Conservation (phyloP, 805 yeast species). For the Saturnispora kantuleensis region DNA sequence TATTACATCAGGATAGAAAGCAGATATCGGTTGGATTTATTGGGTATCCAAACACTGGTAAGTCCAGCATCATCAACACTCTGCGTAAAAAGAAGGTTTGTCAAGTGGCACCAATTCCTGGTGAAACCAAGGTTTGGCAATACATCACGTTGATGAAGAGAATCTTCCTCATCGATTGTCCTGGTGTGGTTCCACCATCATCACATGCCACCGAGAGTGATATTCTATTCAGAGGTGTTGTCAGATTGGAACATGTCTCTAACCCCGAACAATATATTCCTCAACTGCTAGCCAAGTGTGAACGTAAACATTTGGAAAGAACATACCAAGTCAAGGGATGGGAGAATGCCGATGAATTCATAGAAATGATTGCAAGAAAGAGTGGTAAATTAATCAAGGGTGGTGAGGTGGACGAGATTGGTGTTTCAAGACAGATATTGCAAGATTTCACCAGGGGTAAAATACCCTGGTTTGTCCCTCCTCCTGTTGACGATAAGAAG, state of each 20-base stretch:
- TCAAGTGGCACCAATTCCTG: slow-evolving; percentile 96
- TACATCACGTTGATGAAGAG: slow-evolving; percentile 95
- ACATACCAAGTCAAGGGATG: slow-evolving; percentile 93
- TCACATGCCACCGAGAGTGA: slow-evolving; percentile 83
- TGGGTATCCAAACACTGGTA: slow-evolving; percentile 98
- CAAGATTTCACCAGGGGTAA: slow-evolving; percentile 96
- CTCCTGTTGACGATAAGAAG: slow-evolving; percentile 64
- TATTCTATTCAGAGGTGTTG: slow-evolving; percentile 91
- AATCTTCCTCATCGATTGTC: slow-evolving; percentile 93
- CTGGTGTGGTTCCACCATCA: slow-evolving; percentile 97
- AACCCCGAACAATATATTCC: slow-evolving; percentile 94
- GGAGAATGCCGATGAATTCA: slow-evolving; percentile 67
- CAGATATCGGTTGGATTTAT: slow-evolving; percentile 96
- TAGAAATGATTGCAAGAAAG: slow-evolving; percentile 86
- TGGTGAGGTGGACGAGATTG: slow-evolving; percentile 94
- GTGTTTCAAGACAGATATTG: slow-evolving; percentile 81
- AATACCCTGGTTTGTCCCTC: slow-evolving; percentile 96
- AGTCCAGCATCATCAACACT: slow-evolving; percentile 91
- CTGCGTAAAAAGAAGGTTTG: slow-evolving; percentile 92
- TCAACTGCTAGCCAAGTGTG: slow-evolving; percentile 74
- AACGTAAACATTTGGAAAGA: slow-evolving; percentile 83
- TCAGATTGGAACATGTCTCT: slow-evolving; percentile 95
- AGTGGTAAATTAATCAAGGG: slow-evolving; percentile 90
- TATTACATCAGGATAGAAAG: slow-evolving; percentile 83
- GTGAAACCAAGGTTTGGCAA: slow-evolving; percentile 99